Percentiles rank a stretch among this genome's conserved stretches.
These are phyloP conservation scores for Dipodascus geniculatus DNA, from an alignment of 805 yeast species.

Conservation along the genomic window DNA sequence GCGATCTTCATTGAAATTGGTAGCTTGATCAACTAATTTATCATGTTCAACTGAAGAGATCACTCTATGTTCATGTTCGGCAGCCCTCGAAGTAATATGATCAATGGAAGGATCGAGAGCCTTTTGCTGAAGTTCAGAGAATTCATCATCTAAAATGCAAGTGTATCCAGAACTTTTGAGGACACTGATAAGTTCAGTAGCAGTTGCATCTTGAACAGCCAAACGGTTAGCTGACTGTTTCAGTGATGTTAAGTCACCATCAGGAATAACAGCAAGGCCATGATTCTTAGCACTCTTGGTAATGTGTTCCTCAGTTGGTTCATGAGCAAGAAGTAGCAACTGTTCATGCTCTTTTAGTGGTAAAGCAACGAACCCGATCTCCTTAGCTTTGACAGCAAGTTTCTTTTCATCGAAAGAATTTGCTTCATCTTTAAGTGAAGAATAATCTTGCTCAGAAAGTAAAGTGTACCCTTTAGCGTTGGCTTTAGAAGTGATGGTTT, in stretches of 20 bases:
- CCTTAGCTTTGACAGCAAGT: constrained; percentile 5
- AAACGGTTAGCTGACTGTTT: neutral
- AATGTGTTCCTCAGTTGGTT: constrained; percentile 17
- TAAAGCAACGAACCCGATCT: neutral
- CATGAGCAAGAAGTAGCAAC: constrained; percentile 10
- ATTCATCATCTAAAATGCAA: constrained; percentile 7
- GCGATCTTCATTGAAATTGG: neutral
- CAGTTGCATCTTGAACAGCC: neutral
- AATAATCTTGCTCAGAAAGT: constrained; percentile 23
- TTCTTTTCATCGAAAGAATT: neutral
- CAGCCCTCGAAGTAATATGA: constrained; percentile 11
- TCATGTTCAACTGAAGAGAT: neutral
- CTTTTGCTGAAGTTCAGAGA: constrained; percentile 13
- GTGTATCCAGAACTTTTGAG: neutral
- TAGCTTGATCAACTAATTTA: constrained; percentile 5
- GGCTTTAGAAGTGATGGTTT: neutral
- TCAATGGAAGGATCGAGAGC: constrained; percentile 14
- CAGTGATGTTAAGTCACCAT: constrained; percentile 11
- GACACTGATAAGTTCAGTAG: neutral
- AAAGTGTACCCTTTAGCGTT: constrained; percentile 11
- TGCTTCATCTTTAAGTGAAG: constrained; percentile 16
- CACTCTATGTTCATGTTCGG: constrained; percentile 16
- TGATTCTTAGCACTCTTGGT: constrained; percentile 11
- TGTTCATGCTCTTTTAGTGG: constrained; percentile 23
- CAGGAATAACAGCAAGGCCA: constrained; percentile 16